Evolutionary conservation across 768 basidiomycete species (phyloP).

Genomic region (Tricholoma sp.): DNA sequence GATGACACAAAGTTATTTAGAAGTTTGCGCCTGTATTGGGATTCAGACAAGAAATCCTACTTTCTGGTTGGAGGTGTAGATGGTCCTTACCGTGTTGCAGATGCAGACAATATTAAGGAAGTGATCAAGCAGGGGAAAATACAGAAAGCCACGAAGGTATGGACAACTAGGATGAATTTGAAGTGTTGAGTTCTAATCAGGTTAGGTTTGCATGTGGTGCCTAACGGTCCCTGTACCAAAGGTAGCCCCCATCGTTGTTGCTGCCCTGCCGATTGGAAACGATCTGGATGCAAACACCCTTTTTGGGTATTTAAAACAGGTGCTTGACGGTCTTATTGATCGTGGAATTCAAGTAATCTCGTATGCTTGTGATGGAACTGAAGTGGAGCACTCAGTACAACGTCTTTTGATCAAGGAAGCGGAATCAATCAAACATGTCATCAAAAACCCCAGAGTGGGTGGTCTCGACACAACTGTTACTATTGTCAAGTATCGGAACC

Average conservation of each 20-base stretch:
- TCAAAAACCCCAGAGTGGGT: background rate
- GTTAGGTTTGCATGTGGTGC: conserved; percentile 26
- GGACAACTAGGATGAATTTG: background rate
- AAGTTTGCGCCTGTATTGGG: background rate
- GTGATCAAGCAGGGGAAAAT: conserved; percentile 8
- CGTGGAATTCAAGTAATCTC: conserved; percentile 23
- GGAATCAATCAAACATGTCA: conserved; percentile 2
- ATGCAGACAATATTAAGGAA: conserved; percentile 15
- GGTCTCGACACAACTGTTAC: background rate
- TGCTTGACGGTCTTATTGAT: conserved; percentile 25
- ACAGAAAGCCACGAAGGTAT: conserved; percentile 21
- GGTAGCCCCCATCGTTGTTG: conserved; percentile 27
- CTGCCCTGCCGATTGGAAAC: conserved; percentile 21
- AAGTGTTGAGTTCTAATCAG: background rate
- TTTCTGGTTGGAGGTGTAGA: background rate
- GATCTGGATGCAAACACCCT: conserved; percentile 14
- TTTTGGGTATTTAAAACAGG: conserved; percentile 1
- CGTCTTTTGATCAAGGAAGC: conserved; percentile 8
- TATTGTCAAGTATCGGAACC: conserved; percentile 10
- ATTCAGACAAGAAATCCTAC: background rate
- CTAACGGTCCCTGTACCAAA: conserved; percentile 26
- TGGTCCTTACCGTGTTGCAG: background rate
- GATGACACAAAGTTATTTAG: background rate
- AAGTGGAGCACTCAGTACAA: conserved; percentile 25
- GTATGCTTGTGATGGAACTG: conserved; percentile 32